A percentile compares a stretch with the other conserved stretches of the same genome.
These are phyloP conservation scores for Leccinum variicolor DNA, from an alignment of 768 basidiomycete genomes.

Conservation along the genomic window DNA sequence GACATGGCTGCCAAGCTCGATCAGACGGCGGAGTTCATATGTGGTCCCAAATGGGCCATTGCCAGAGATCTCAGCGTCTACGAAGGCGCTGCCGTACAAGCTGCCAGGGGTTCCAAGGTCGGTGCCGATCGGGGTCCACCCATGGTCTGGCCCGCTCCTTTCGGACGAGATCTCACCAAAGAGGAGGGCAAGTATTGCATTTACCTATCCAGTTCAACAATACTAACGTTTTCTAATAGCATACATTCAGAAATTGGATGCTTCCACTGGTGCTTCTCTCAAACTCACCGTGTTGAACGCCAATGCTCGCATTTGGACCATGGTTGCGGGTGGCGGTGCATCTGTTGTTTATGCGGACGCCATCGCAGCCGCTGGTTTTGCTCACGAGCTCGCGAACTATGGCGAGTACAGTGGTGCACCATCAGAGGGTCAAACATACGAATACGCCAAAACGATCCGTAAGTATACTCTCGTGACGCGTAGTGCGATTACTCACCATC, in stretches of 20 bases:
- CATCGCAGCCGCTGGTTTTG: slow-evolving; percentile 90
- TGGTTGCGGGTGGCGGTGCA: slow-evolving; percentile 97
- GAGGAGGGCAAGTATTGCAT: slow-evolving; percentile 55
- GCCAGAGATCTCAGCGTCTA: slow-evolving; percentile 86
- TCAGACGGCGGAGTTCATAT: slow-evolving; percentile 97
- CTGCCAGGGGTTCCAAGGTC: slow-evolving; percentile 45
- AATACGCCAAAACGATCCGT: slow-evolving; percentile 98
- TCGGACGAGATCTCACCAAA: slow-evolving; percentile 96
- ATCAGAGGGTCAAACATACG: slow-evolving; percentile 97
- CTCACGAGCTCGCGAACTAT: slow-evolving; percentile 98
- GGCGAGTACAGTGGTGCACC: slow-evolving; percentile 99
- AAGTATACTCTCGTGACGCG: slow-evolving; percentile 28
- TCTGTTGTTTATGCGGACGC: slow-evolving; percentile 70
- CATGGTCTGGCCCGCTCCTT: slow-evolving; percentile 95
- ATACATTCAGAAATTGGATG: slow-evolving; percentile 98
- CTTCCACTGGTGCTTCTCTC: slow-evolving; percentile 94
- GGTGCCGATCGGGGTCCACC: slow-evolving; percentile 94
- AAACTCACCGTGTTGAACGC: slow-evolving; percentile 96
- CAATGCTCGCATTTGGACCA: slow-evolving; percentile 97
- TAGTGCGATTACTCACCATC: neutral
- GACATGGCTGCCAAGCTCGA: slow-evolving; percentile 99
- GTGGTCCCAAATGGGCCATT: slow-evolving; percentile 98
- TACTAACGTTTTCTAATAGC: slow-evolving; percentile 38
- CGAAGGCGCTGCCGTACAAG: slow-evolving; percentile 40
- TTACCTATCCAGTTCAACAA: neutral